Conservation (phyloP, 257 asterid species). For the Galeopsis tetrahit region DNA sequence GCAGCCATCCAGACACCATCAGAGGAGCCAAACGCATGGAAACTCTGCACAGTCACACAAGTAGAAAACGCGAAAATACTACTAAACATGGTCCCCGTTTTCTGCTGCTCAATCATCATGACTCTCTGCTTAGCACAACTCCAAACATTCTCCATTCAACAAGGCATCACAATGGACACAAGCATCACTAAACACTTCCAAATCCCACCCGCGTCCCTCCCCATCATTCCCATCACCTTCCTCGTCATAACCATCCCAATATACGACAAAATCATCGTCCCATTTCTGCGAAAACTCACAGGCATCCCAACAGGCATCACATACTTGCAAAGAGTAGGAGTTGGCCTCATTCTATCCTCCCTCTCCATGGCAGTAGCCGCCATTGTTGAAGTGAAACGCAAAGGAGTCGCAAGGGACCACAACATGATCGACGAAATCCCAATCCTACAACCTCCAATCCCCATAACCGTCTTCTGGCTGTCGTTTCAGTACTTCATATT, state of each 20-base stretch:
- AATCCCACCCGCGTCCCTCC: slow-evolving; percentile 72
- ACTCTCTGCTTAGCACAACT: slow-evolving; percentile 83
- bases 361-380: slow-evolving; percentile 76
- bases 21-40: slow-evolving; percentile 52
- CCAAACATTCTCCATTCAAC: slow-evolving; percentile 75
- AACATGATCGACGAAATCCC: slow-evolving; percentile 68
- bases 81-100: slow-evolving; percentile 62
- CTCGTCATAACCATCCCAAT: slow-evolving; percentile 57
- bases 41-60: slow-evolving; percentile 76
- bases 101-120: slow-evolving; percentile 77
- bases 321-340: slow-evolving; percentile 71
- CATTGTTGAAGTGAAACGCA: slow-evolving; percentile 62
- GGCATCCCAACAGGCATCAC: slow-evolving; percentile 74
- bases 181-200: slow-evolving; percentile 50
- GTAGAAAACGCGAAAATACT: slow-evolving; percentile 81
- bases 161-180: slow-evolving; percentile 75
- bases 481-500: slow-evolving; percentile 78
- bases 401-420: slow-evolving; percentile 50
- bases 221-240: slow-evolving; percentile 62
- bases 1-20: slow-evolving; percentile 62
- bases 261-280: slow-evolving; percentile 65
- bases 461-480: slow-evolving; percentile 79
- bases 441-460: slow-evolving; percentile 55
- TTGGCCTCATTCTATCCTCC: slow-evolving; percentile 68
- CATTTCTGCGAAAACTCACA: slow-evolving; percentile 55